phyloP scores from a whole-genome alignment of 352 stramenopile genomes.

The Thalassiosira mediterranea region DNA sequence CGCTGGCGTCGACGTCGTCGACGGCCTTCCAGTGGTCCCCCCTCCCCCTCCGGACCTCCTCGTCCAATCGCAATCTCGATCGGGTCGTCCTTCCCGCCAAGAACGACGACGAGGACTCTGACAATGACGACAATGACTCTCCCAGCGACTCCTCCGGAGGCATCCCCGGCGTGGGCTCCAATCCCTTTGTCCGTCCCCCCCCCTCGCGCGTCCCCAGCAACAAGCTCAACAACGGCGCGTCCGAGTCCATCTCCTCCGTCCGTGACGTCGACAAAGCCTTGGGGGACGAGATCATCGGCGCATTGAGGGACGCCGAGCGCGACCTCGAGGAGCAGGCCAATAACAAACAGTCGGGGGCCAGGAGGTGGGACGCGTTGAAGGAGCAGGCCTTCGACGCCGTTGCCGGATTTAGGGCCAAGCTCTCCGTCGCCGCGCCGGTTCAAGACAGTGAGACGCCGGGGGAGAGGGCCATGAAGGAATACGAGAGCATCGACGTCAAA shows the following conservation, averaged over 20 bases:
- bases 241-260: background rate
- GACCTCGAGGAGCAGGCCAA: too few species aligned
- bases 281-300: background rate
- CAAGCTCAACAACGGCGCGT: background rate
- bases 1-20: too few species aligned
- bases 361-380: background rate
- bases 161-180: background rate
- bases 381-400: background rate
- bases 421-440: background rate
- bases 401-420: background rate
- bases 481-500: slow-evolving; percentile 19
- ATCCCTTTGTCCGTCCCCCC: background rate
- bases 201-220: too few species aligned
- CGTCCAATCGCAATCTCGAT: too few species aligned
- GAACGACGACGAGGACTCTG: too few species aligned
- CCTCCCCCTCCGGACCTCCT: too few species aligned
- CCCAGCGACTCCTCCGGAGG: background rate
- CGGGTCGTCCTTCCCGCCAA: too few species aligned
- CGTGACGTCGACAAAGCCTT: background rate
- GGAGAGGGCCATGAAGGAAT: slow-evolving; percentile 20
- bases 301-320: background rate
- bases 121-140: background rate
- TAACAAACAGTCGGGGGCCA: too few species aligned
- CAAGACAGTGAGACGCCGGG: background rate
- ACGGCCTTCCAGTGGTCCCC: too few species aligned